phyloP scores from a whole-genome alignment of 352 stramenopile species.

The Phytophthora tubulina region DNA sequence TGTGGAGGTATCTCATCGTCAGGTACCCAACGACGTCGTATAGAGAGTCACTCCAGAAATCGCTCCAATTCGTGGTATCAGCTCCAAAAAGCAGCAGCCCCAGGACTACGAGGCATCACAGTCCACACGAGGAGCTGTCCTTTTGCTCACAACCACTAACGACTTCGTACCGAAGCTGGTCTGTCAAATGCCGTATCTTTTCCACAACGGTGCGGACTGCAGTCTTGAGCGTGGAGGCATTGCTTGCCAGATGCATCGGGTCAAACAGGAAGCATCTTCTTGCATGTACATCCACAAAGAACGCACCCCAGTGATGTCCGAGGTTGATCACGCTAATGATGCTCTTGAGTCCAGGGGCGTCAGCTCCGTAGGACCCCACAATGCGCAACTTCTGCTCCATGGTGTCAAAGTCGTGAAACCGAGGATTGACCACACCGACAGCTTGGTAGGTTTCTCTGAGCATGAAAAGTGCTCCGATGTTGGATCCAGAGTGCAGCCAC shows the following conservation, averaged over 20 bases:
- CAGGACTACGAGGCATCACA: conserved; percentile 21
- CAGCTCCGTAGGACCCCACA: not conserved
- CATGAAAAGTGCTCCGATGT: conserved; percentile 15
- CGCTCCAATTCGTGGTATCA: conserved; percentile 4
- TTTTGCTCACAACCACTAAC: conserved; percentile 9
- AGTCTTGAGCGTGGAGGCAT: not conserved
- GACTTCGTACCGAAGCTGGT: conserved; percentile 8
- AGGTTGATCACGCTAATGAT: conserved; percentile 20
- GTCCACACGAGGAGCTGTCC: conserved; percentile 1
- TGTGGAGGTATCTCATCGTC: conserved; percentile 8
- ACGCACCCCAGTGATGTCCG: conserved; percentile 9
- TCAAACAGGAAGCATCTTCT: conserved; percentile 10
- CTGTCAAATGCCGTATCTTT: conserved; percentile 6
- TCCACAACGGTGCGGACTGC: not conserved
- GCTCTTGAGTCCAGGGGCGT: not conserved
- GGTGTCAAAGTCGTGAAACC: conserved; percentile 9
- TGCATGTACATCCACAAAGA: not conserved
- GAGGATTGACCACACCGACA: conserved; percentile 10
- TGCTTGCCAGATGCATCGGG: conserved; percentile 6
- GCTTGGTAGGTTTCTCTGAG: conserved; percentile 2
- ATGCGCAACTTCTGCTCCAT: conserved; percentile 5
- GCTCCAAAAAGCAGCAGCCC: conserved; percentile 23
- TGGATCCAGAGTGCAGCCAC: conserved; percentile 11
- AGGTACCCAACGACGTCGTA: conserved; percentile 13
- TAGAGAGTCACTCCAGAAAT: conserved; percentile 12